Evolutionary conservation across 768 basidiomycete genomes (phyloP), one percentile per base, ranked within the genome.

Genomic region (Tephrocybe sp.): DNA sequence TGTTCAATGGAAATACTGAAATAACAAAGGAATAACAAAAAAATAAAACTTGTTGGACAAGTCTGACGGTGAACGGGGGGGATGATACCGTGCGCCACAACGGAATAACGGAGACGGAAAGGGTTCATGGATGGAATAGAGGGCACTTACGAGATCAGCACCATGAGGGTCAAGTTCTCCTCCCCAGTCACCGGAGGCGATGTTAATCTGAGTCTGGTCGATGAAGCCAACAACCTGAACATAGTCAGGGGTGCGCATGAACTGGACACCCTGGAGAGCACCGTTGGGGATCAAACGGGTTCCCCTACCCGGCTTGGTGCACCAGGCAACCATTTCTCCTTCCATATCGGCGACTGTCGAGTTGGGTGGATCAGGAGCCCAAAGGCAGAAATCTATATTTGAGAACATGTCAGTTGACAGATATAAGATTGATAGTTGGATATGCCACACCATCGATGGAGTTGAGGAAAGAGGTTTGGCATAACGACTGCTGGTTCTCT

Each of bases 121-220:
- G n/a, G n/a, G 8, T 11, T 42, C 41, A 22, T 6, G 8, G 26
- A 33, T 17, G 38, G 16, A 33, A 10, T 14, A 49, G n/a, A n/a
- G 23, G 36, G 33, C 2, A 46, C 43, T 51, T 13, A 56, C 51
- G 39, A 68, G 60, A 51, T 69, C 68, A 39, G 85, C 83, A 44
- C 84, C 86, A 55, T 83, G 81, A 16, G 84, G 78, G 62, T 88
- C 83, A 38, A 87, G 75, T 65, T 89, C 87, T 39, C 87, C 87
- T 58, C 88, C 87, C 30, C 55, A 74, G 59, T 89, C 87, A 14
- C 52, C 62, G 0, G 58, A 7, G 1, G 62, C 50, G 17, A 89
- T 55, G 68, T 85, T 72, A 57, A 89, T 59, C 44, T 63, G 56
- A 2, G 66, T 66, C 65, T 89, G 87, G 63, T 87, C 68, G 52